Evolutionary conservation across 2,329 filamentous ascomycete species (phyloP), one percentile per base, ranked within the genome.

Genomic region (Diaporthe sp.): DNA sequence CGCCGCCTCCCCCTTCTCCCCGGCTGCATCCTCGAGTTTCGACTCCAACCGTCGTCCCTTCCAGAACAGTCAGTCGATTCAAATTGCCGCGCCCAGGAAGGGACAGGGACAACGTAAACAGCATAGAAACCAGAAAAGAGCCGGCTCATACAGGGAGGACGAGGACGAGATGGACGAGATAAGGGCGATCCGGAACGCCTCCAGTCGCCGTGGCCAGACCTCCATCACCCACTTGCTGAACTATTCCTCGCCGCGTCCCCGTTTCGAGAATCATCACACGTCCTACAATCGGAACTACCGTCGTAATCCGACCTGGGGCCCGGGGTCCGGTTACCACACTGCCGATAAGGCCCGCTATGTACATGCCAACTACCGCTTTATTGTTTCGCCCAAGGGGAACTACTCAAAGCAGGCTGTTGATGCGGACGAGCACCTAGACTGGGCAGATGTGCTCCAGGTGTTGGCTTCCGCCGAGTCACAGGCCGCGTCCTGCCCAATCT

Each of bases 161-260:
- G 95, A 98, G 86, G 95, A 98, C 90, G 91, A 91, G 79, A 92
- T 97, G 90, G 95, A 92, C 77, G 95, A 98, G 86, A 88, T 96
- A 76, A 85, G 88, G 77, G 89, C 88, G 27, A 83, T 91, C 73
- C 86, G 88, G 73, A 91, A 90, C 77, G 83, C 88, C 17, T 88
- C 86, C n/a, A 89, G 88, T 80, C 93, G 97, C 74, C 94, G 97
- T 79, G 97, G 97, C 71, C 96, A 98, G 84, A 98, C 95, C 71
- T 97, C 94, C 80, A 99, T 99, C 81, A 98, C 97, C 53, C 97
- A 99, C 84, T 86, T 99, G 73, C 94, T 99, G 88, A 96, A 96
- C 86, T 97, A 98, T 84, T 92, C 94, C 58, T 94, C 96, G 30
- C 92, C 94, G 55, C 91, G 94, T 63, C 93, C 93, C 30, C 90